Evolutionary conservation across 768 basidiomycete genomes (phyloP).

Genomic region (Pulveroboletus sp.): DNA sequence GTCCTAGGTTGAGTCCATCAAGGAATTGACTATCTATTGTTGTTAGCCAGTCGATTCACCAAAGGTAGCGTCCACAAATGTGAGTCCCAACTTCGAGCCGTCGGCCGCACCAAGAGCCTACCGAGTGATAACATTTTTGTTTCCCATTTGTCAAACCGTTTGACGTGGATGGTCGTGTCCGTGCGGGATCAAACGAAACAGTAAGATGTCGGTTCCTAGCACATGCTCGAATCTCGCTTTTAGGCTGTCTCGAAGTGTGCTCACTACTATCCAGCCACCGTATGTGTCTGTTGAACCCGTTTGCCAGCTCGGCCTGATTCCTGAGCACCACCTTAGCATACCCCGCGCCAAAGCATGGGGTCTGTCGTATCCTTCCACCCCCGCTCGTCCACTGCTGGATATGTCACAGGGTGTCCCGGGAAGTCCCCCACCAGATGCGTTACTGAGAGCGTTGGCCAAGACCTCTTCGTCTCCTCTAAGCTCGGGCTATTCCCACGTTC

Average conservation of each 20-base stretch:
- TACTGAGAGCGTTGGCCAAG: conserved; percentile 47
- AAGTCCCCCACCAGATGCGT: conserved; percentile 49
- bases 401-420: conserved; percentile 79
- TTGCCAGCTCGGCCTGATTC: neutral
- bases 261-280: conserved; percentile 47
- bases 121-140: no score
- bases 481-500: conserved; percentile 55
- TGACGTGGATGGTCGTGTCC: no score
- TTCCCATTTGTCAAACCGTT: no score
- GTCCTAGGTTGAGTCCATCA: no score
- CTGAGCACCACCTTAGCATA: conserved; percentile 40
- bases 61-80: no score
- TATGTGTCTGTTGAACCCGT: conserved; percentile 20
- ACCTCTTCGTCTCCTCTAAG: conserved; percentile 41
- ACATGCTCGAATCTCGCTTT: conserved; percentile 25
- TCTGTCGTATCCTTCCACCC: conserved; percentile 37
- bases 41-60: no score
- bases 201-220: no score
- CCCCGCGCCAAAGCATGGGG: conserved; percentile 59
- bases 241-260: conserved; percentile 38
- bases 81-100: no score
- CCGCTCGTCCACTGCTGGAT: conserved; percentile 51
- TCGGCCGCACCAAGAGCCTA: no score
- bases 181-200: no score
- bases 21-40: no score